A percentile compares a stretch with the other conserved stretches of the same genome.
Evolutionary conservation across 345 rosid genomes (phyloP).

Genomic region (Lepidium africanum): DNA sequence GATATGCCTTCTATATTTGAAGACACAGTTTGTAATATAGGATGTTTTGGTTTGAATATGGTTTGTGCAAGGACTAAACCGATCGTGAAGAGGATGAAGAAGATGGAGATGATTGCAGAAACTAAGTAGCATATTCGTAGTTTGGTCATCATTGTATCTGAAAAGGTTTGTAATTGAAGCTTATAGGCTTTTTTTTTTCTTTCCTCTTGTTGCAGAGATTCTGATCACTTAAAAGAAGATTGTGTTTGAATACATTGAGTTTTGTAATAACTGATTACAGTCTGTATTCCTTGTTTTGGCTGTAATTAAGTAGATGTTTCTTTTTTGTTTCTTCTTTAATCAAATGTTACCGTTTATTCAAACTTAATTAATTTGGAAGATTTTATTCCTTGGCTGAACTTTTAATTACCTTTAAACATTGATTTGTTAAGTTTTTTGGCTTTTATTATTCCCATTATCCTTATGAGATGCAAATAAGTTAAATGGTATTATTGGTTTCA

Average conservation of each 20-base stretch:
- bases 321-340: neutral
- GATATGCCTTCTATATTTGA: conserved; percentile 40
- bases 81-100: conserved; percentile 9
- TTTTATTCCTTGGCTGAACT: neutral
- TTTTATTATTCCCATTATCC: neutral
- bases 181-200: neutral
- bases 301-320: neutral
- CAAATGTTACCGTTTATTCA: neutral
- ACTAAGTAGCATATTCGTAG: conserved; percentile 17
- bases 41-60: conserved; percentile 44
- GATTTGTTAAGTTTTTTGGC: neutral
- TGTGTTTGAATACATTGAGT: neutral
- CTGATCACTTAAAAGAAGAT: neutral
- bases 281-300: neutral
- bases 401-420: neutral
- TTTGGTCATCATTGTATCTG: neutral
- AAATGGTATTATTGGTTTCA: neutral
- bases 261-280: neutral
- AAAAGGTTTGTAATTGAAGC: neutral
- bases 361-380: neutral
- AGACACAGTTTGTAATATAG: conserved; percentile 28
- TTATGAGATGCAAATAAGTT: neutral
- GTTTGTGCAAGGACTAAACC: conserved; percentile 38
- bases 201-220: neutral
- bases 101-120: conserved; percentile 11